Evolutionary conservation across 2,329 filamentous ascomycete species (phyloP).

Genomic region (Amylocarpus encephaloides): DNA sequence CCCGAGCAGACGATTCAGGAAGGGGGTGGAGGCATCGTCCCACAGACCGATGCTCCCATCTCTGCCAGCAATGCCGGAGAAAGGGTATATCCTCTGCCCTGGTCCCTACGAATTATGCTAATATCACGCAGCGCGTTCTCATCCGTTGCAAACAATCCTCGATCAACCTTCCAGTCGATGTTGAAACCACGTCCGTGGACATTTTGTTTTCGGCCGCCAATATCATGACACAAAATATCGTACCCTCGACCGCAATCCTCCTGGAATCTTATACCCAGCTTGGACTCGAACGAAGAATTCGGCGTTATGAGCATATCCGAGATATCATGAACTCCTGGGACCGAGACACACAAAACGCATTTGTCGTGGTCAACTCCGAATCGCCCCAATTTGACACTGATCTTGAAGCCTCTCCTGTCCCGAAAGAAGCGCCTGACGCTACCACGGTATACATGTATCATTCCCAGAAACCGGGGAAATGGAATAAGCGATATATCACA

Average conservation of each 20-base stretch:
- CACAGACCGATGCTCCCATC: slow-evolving; percentile 66
- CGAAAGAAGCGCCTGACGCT: slow-evolving; percentile 56
- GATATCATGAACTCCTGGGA: slow-evolving; percentile 95
- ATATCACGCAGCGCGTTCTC: slow-evolving; percentile 51
- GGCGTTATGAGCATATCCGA: slow-evolving; percentile 78
- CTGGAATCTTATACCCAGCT: slow-evolving; percentile 70
- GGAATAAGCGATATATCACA: slow-evolving; percentile 79
- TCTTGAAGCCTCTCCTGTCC: slow-evolving; percentile 60
- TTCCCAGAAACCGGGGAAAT: slow-evolving; percentile 75
- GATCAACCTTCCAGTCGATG: slow-evolving; percentile 64
- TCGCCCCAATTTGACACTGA: slow-evolving; percentile 49
- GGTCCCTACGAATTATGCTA: slow-evolving; percentile 20
- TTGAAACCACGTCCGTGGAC: slow-evolving; percentile 68
- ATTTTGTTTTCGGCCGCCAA: slow-evolving; percentile 63
- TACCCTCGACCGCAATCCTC: slow-evolving; percentile 61
- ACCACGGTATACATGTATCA: slow-evolving; percentile 70
- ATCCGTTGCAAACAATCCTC: slow-evolving; percentile 66
- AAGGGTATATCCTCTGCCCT: slow-evolving; percentile 48
- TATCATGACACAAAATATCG: slow-evolving; percentile 56
- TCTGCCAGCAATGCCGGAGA: slow-evolving; percentile 77
- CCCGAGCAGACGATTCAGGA: slow-evolving; percentile 18
- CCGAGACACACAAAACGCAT: slow-evolving; percentile 65
- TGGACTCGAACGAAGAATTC: slow-evolving; percentile 74
- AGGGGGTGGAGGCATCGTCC: slow-evolving; percentile 33
- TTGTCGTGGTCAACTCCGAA: slow-evolving; percentile 60